phyloP scores from a whole-genome alignment of 371 early-diverging fungal genomes.

The Mortierella polycephala region DNA sequence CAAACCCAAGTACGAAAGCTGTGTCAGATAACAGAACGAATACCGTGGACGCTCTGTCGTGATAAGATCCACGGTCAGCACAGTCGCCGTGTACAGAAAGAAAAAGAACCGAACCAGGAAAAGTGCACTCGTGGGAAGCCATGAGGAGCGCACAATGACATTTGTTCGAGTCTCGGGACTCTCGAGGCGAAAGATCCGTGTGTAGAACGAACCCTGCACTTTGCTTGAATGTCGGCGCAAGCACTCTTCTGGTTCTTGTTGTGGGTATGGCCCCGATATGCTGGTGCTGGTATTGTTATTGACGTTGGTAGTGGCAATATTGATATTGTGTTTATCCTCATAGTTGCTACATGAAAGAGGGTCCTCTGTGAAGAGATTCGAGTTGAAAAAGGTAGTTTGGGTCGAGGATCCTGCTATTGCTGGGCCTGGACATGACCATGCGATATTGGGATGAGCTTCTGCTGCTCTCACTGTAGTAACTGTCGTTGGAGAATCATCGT shows the following conservation, averaged over 20 bases:
- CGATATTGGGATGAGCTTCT: no score
- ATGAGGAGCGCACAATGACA: slow-evolving; percentile 25
- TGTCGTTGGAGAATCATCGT: no score
- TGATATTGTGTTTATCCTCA: no score
- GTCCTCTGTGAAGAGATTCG: no score
- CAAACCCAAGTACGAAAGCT: slow-evolving; percentile 45
- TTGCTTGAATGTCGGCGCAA: slow-evolving; percentile 13
- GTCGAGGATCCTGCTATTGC: no score
- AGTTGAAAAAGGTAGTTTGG: no score
- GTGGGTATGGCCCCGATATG: background rate
- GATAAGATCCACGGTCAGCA: slow-evolving; percentile 31
- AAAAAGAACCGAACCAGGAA: slow-evolving; percentile 19
- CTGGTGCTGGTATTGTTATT: background rate
- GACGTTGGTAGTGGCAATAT: no score
- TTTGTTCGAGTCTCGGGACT: slow-evolving; percentile 14
- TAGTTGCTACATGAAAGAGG: no score
- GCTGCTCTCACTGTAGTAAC: no score
- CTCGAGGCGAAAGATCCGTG: slow-evolving; percentile 40
- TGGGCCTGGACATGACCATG: no score
- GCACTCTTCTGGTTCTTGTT: background rate
- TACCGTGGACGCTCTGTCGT: slow-evolving; percentile 29
- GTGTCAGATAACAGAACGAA: slow-evolving; percentile 48
- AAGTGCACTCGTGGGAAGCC: slow-evolving; percentile 24
- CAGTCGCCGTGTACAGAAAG: slow-evolving; percentile 30
- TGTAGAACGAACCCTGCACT: slow-evolving; percentile 23